Percentiles rank a stretch among this genome's conserved stretches.
Evolutionary conservation across 2,329 filamentous ascomycete species (phyloP).

Genomic region (Fusarium annulatum): DNA sequence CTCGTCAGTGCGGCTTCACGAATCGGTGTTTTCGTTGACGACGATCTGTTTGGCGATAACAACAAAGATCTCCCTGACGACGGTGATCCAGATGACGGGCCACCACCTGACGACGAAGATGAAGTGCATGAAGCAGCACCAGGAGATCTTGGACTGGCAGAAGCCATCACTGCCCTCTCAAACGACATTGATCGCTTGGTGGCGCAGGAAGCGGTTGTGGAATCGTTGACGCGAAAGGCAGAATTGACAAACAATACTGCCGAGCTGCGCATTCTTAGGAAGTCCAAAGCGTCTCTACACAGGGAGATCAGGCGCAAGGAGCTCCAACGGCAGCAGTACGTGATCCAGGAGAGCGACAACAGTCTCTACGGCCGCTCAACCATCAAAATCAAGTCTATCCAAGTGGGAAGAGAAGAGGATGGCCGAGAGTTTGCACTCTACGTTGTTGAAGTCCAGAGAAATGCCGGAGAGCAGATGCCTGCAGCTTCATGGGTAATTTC

Average conservation of each 20-base stretch:
- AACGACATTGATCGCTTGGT: constrained; percentile 89
- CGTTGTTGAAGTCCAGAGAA: constrained; percentile 88
- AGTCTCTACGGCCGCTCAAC: constrained; percentile 93
- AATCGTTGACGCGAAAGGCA: constrained; percentile 91
- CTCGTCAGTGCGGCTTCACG: constrained; percentile 88
- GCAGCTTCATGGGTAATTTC: constrained; percentile 94
- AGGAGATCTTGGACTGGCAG: constrained; percentile 90
- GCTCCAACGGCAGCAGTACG: constrained; percentile 95
- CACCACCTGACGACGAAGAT: constrained; percentile 73
- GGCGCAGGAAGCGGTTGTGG: constrained; percentile 89
- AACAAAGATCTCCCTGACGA: constrained; percentile 87
- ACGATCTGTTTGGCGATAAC: constrained; percentile 93
- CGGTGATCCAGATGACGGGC: constrained; percentile 73
- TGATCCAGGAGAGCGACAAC: constrained; percentile 97
- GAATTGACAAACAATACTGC: constrained; percentile 97
- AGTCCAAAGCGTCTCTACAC: constrained; percentile 93
- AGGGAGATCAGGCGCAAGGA: constrained; percentile 94
- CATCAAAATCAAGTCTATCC: constrained; percentile 90
- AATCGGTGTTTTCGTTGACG: constrained; percentile 91
- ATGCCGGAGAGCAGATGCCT: constrained; percentile 94
- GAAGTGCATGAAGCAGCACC: constrained; percentile 94
- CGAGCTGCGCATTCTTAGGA: constrained; percentile 89
- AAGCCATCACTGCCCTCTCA: constrained; percentile 89
- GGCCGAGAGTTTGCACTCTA: constrained; percentile 95
- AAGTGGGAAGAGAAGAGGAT: constrained; percentile 91